Evolutionary conservation across 1,139 yeast genomes (phyloP), one percentile per base, ranked within the genome.

Genomic region (Kodamaea fungicola): DNA sequence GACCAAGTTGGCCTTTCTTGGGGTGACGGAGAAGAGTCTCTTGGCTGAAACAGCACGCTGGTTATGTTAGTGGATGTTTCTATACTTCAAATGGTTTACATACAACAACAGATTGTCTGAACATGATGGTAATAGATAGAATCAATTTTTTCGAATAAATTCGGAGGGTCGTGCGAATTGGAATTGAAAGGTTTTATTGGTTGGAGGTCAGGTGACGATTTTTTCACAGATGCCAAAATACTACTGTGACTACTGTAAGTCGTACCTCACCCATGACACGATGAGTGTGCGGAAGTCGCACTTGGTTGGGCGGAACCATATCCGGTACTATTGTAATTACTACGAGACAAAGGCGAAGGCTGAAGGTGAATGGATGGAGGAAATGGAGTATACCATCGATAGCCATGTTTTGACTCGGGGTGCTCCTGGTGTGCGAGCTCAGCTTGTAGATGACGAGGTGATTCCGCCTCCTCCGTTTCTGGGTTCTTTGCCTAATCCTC

Each of bases 161-260:
- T 30, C 35, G 37, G 38, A 27, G 34, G 37, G 42, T 40, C 42
- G 42, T 40, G 42, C 34, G 27, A 12, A 8, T 12, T 12, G 29
- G 27, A 6, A 22, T 13, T 26, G 33, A 13, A 25, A 31, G 12
- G 22, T 41, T 39, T 41, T 27, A 36, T 36, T 35, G 37, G 42
- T 27, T 27, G 40, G 27, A 32, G 24, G 10, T n/a, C 10, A 28
- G 8, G 21, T 12, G 30, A 16, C 12, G 10, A 7, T 10, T 25
- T 25, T 10, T 25, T 25, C 12, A 25, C 7, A 19, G n/a, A 74
- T 74, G 80, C 75, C 77, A 5, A 75, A 72, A 49, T 84, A 82
- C 59, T 85, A 83, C 61, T 89, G 97, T 62, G 95, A 85, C 52
- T 89, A 88, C 55, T 89, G 97, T 58, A 82, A 81, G 61, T 79